Percentiles rank a stretch among this genome's conserved stretches.
These are phyloP conservation scores for Fusarium newnesense DNA, from an alignment of 2,329 filamentous ascomycete species.

Conservation along the genomic window DNA sequence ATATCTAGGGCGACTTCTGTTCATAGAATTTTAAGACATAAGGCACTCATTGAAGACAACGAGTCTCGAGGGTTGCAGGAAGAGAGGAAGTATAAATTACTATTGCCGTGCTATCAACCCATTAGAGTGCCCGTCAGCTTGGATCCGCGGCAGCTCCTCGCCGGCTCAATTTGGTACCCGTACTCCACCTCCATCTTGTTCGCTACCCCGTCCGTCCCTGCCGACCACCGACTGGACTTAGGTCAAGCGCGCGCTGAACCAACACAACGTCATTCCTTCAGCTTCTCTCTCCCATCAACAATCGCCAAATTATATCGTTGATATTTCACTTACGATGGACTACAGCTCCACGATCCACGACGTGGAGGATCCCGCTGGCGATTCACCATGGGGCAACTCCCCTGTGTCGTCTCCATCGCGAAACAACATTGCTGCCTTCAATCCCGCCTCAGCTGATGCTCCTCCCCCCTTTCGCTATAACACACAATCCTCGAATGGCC, in stretches of 20 bases:
- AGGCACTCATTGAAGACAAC: not conserved
- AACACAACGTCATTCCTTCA: slow-evolving; percentile 42
- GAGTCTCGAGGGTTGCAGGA: not conserved
- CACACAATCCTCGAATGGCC: slow-evolving; percentile 56
- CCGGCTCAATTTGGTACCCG: slow-evolving; percentile 14
- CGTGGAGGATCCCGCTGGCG: slow-evolving; percentile 61
- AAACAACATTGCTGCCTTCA: slow-evolving; percentile 57
- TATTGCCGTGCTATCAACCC: not conserved
- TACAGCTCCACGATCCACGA: slow-evolving; percentile 67
- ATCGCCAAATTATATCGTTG: slow-evolving; percentile 15
- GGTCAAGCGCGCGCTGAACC: slow-evolving; percentile 36
- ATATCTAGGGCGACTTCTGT: not conserved
- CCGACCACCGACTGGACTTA: slow-evolving; percentile 31
- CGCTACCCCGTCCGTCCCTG: slow-evolving; percentile 30
- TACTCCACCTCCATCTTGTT: slow-evolving; percentile 26
- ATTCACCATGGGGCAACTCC: slow-evolving; percentile 67
- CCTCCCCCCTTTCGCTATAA: slow-evolving; percentile 58
- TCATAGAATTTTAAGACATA: not conserved
- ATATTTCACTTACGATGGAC: slow-evolving; percentile 58
- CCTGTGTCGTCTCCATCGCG: slow-evolving; percentile 62
- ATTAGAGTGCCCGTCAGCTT: slow-evolving; percentile 8
- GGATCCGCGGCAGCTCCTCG: slow-evolving; percentile 11
- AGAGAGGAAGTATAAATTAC: not conserved
- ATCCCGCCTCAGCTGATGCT: slow-evolving; percentile 51
- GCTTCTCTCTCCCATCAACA: slow-evolving; percentile 29